Evolutionary conservation across 2,329 filamentous ascomycete genomes (phyloP).

Genomic region (Xylaria polymorpha): DNA sequence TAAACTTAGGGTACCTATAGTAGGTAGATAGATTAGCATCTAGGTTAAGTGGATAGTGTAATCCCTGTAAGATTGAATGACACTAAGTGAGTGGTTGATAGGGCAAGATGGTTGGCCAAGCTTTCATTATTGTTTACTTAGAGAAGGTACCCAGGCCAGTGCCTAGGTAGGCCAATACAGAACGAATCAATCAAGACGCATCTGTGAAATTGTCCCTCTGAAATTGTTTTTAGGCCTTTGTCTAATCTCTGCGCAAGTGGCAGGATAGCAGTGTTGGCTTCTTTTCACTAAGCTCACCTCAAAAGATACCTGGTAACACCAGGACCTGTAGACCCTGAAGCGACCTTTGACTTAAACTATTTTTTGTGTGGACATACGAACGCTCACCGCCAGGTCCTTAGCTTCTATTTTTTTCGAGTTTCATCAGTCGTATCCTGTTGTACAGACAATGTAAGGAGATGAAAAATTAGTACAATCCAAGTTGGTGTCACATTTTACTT

Average conservation of each 20-base stretch:
- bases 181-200: neutral
- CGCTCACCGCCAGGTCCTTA: neutral
- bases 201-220: neutral
- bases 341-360: neutral
- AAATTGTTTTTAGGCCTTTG: neutral
- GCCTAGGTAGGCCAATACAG: neutral
- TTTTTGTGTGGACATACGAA: neutral
- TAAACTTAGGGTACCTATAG: neutral
- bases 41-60: neutral
- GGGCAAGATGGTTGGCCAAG: neutral
- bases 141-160: neutral
- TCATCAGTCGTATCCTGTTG: constrained; percentile 16
- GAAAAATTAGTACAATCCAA: constrained; percentile 4
- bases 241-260: neutral
- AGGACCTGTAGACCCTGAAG: neutral
- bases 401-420: neutral
- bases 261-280: neutral
- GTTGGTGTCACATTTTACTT: neutral
- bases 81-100: neutral
- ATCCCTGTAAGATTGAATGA: neutral
- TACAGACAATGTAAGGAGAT: constrained; percentile 11
- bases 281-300: neutral
- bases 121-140: neutral
- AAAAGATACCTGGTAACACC: neutral
- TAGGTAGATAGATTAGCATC: neutral